These are phyloP conservation scores for Paxillus rubicundulus DNA, from an alignment of 768 basidiomycete genomes.

Conservation along the genomic window DNA sequence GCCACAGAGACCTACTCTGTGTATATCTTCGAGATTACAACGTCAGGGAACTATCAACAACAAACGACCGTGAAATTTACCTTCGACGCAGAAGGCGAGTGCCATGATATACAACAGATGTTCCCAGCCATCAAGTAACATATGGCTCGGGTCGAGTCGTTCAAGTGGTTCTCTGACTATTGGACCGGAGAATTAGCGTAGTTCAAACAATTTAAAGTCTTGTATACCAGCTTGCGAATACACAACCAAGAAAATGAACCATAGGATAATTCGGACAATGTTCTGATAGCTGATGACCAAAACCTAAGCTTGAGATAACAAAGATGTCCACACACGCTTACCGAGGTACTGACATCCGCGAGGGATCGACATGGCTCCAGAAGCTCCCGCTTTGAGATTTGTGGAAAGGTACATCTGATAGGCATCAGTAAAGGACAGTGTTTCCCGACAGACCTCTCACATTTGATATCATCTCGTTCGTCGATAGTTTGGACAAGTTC, in stretches of 20 bases:
- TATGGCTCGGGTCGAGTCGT: conserved; percentile 52
- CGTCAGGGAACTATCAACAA: conserved; percentile 39
- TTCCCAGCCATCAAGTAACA: conserved; percentile 77
- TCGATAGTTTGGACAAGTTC: conserved; percentile 78
- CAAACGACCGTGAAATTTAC: conserved; percentile 39
- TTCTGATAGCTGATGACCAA: conserved; percentile 69
- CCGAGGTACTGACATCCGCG: conserved; percentile 79
- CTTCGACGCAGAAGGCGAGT: conserved; percentile 76
- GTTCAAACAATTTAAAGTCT: background rate
- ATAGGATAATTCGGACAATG: conserved; percentile 70
- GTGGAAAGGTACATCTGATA: conserved; percentile 64
- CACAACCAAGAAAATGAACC: conserved; percentile 73
- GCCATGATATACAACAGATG: conserved; percentile 74
- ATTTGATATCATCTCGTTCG: conserved; percentile 74
- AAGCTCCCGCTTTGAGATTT: conserved; percentile 52
- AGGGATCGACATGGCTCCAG: conserved; percentile 72
- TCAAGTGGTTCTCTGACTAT: conserved; percentile 78
- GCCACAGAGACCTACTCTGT: conserved; percentile 16
- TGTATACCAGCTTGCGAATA: conserved; percentile 80
- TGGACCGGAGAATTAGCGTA: conserved; percentile 1
- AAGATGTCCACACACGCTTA: conserved; percentile 18
- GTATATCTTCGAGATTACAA: conserved; percentile 16
- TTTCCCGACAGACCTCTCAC: conserved; percentile 35
- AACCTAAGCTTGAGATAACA: background rate
- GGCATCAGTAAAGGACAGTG: conserved; percentile 6